Conservation (phyloP, 768 basidiomycete genomes). For the Rhizopogon vesiculosus region DNA sequence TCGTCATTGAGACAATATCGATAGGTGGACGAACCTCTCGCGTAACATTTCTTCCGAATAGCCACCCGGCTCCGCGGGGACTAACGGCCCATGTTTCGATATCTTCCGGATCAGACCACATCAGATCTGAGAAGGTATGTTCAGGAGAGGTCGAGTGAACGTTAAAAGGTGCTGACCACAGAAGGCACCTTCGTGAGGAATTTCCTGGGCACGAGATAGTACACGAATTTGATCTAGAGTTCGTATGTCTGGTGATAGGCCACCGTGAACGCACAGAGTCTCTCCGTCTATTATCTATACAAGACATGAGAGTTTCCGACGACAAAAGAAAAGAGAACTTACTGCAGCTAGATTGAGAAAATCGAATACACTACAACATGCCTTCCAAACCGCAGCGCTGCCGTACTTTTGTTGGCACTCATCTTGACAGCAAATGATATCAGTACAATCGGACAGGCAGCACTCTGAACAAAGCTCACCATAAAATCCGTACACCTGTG, state of each 20-base stretch:
- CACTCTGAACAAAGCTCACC: conserved; percentile 43
- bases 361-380: conserved; percentile 95
- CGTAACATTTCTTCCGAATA: conserved; percentile 86
- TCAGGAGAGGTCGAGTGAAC: background rate
- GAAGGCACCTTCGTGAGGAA: conserved; percentile 98
- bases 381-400: conserved; percentile 92
- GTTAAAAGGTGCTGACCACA: conserved; percentile 51
- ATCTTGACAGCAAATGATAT: conserved; percentile 38
- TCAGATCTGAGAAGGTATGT: conserved; percentile 59
- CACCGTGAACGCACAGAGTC: conserved; percentile 92
- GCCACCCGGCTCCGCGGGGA: conserved; percentile 93
- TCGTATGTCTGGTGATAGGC: conserved; percentile 91
- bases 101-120: conserved; percentile 98
- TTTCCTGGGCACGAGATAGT: conserved; percentile 92
- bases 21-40: conserved; percentile 51
- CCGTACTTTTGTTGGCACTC: conserved; percentile 99
- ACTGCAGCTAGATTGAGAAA: conserved; percentile 93
- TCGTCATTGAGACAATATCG: background rate
- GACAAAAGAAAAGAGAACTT: conserved; percentile 19
- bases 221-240: conserved; percentile 94
- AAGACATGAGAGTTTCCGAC: background rate
- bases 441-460: background rate
- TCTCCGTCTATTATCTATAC: conserved; percentile 90
- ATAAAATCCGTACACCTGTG: conserved; percentile 98
- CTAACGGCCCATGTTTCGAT: conserved; percentile 96